phyloP scores from a whole-genome alignment of 2,329 filamentous ascomycete genomes.

The Aspergillus ochraceus region DNA sequence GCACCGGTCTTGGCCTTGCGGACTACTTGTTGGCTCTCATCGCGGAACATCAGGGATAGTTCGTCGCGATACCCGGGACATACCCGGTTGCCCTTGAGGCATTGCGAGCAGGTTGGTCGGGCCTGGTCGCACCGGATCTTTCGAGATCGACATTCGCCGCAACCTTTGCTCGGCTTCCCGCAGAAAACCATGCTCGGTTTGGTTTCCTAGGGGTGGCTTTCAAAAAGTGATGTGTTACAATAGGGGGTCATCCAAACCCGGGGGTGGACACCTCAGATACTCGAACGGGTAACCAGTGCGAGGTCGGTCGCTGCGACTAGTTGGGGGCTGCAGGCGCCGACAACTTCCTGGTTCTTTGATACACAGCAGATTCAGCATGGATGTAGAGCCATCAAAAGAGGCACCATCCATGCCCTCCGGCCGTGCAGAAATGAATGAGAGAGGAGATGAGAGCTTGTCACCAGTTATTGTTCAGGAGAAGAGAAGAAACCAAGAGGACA shows the following conservation, averaged over 20 bases:
- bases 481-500: not conserved
- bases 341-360: not conserved
- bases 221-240: not conserved
- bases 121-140: conserved; percentile 60
- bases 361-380: not conserved
- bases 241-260: not conserved
- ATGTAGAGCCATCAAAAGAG: not conserved
- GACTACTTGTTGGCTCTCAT: conserved; percentile 64
- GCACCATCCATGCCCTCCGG: not conserved
- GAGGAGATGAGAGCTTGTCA: not conserved
- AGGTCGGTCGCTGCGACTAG: not conserved
- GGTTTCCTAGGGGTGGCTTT: not conserved
- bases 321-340: not conserved
- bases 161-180: conserved; percentile 47
- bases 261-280: not conserved
- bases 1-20: conserved; percentile 41
- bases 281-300: conserved; percentile 13
- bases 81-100: conserved; percentile 58
- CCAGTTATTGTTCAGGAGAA: not conserved
- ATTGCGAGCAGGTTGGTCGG: conserved; percentile 63
- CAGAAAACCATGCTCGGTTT: conserved; percentile 41
- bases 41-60: conserved; percentile 65
- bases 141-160: conserved; percentile 43
- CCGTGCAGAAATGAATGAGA: not conserved
- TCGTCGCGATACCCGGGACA: conserved; percentile 67